These are phyloP conservation scores for Primulina tabacum DNA, from an alignment of 257 asterid species.

Conservation along the genomic window DNA sequence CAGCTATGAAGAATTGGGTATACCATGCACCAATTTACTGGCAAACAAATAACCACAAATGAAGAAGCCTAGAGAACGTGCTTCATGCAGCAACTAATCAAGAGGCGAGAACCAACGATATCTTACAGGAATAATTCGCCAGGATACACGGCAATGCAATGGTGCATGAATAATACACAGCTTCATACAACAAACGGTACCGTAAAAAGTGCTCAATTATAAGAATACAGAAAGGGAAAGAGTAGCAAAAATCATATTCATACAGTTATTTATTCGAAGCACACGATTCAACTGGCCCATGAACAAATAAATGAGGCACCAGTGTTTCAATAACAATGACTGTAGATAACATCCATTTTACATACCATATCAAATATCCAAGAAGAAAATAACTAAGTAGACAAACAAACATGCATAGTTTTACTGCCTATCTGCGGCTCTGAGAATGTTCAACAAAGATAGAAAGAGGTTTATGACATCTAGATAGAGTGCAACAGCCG, in stretches of 20 bases:
- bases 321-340: too few species aligned
- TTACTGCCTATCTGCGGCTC: constrained; percentile 28
- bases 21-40: too few species aligned
- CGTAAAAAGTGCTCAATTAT: neutral
- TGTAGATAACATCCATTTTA: neutral
- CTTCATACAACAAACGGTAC: neutral
- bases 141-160: neutral
- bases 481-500: constrained; percentile 45
- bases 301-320: neutral
- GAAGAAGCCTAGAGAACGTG: too few species aligned
- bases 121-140: neutral
- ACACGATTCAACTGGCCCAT: neutral
- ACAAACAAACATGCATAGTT: neutral
- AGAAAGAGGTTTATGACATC: constrained; percentile 55
- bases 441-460: constrained; percentile 29
- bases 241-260: neutral
- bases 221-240: neutral
- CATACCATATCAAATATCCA: neutral
- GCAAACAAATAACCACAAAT: too few species aligned
- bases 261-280: neutral
- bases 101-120: too few species aligned
- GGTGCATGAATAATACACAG: neutral
- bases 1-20: too few species aligned
- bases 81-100: too few species aligned
- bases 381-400: neutral